phyloP scores from a whole-genome alignment of 352 stramenopile genomes.

The Phytophthora lateralis region DNA sequence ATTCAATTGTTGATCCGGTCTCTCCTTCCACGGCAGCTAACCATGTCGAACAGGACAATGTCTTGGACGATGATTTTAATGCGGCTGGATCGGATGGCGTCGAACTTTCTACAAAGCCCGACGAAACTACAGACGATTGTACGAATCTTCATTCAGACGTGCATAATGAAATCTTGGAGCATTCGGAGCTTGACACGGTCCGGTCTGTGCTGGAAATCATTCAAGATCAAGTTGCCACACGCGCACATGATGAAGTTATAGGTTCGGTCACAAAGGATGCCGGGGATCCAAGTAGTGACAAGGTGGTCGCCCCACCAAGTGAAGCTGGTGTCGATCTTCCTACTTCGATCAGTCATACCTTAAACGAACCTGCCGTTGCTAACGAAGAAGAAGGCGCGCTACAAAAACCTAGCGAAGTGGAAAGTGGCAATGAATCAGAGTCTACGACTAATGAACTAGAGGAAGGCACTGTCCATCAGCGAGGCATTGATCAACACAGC shows the following conservation, averaged over 20 bases:
- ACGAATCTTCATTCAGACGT: neutral
- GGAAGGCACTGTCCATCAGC: neutral
- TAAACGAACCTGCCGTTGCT: neutral
- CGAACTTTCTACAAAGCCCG: neutral
- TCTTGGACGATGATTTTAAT: neutral
- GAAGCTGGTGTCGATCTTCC: neutral
- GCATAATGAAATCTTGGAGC: neutral
- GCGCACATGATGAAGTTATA: neutral
- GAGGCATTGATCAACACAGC: neutral
- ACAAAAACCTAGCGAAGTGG: neutral
- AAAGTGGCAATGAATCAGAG: neutral
- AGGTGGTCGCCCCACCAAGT: neutral
- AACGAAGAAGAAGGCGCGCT: neutral
- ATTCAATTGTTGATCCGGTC: neutral
- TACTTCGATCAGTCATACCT: neutral
- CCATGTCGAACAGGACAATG: neutral
- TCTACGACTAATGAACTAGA: neutral
- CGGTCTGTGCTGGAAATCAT: slow-evolving; percentile 7
- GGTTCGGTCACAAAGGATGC: neutral
- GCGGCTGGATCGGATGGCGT: neutral
- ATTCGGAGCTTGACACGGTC: slow-evolving; percentile 3
- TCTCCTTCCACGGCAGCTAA: neutral
- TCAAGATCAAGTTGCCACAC: slow-evolving; percentile 2
- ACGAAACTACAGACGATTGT: neutral
- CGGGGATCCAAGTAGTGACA: neutral